Evolutionary conservation across 306 rosid species (phyloP).

Genomic region (Castanea crenata): DNA sequence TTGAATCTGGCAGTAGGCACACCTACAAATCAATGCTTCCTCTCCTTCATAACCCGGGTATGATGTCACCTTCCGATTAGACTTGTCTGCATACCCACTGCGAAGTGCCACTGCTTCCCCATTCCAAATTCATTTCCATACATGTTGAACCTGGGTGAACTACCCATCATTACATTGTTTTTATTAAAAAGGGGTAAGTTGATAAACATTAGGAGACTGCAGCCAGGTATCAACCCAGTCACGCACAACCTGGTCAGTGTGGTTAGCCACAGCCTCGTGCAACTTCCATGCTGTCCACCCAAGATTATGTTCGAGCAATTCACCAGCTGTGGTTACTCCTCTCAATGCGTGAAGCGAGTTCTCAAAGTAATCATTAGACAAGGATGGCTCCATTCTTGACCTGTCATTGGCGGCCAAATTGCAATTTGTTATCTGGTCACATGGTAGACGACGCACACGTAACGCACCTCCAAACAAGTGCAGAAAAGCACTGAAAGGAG

Average conservation of each 20-base stretch:
- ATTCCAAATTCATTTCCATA: slow-evolving; percentile 68
- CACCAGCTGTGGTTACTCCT: slow-evolving; percentile 22
- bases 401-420: slow-evolving; percentile 36
- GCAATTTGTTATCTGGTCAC: slow-evolving; percentile 30
- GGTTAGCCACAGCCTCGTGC: slow-evolving; percentile 38
- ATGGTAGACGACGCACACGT: slow-evolving; percentile 29
- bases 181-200: slow-evolving; percentile 6
- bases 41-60: slow-evolving; percentile 44
- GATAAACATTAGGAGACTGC: slow-evolving; percentile 12
- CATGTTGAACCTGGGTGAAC: slow-evolving; percentile 59
- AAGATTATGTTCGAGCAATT: slow-evolving; percentile 29
- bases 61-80: slow-evolving; percentile 41
- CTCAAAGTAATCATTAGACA: slow-evolving; percentile 50
- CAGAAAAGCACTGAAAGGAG: slow-evolving; percentile 57
- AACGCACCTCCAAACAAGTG: slow-evolving; percentile 49
- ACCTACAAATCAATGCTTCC: slow-evolving; percentile 70
- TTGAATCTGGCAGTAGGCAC: slow-evolving; percentile 29
- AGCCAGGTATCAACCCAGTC: slow-evolving; percentile 18
- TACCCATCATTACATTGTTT: slow-evolving; percentile 33
- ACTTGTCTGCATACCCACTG: slow-evolving; percentile 56
- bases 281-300: slow-evolving; percentile 66
- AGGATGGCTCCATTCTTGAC: slow-evolving; percentile 46
- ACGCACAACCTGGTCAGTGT: not conserved
- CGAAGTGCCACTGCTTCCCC: slow-evolving; percentile 57
- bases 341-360: not conserved